Evolutionary conservation across 1,139 yeast genomes (phyloP).

Genomic region (Geotrichum phurueaensis): DNA sequence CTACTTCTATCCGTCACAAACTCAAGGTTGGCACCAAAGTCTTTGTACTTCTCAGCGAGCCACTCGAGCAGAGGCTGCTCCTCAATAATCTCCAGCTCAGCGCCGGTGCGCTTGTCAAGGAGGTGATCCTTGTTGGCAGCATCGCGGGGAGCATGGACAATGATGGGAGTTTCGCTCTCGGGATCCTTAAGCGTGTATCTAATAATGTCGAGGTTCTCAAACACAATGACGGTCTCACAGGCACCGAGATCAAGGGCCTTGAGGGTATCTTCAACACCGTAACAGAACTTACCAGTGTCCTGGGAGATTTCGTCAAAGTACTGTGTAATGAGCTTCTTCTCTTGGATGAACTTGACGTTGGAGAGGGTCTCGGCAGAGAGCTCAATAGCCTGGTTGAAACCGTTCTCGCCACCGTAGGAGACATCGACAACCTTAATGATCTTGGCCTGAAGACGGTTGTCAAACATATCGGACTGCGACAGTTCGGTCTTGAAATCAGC

Average conservation of each 20-base stretch:
- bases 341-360: constrained; percentile 95
- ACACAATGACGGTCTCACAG: constrained; percentile 84
- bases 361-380: constrained; percentile 93
- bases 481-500: constrained; percentile 97
- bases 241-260: constrained; percentile 96
- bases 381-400: constrained; percentile 97
- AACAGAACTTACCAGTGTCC: constrained; percentile 95
- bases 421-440: constrained; percentile 90
- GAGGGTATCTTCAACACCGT: constrained; percentile 92
- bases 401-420: constrained; percentile 98
- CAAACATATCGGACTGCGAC: constrained; percentile 88
- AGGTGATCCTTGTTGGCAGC: constrained; percentile 54
- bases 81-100: constrained; percentile 77
- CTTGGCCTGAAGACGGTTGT: constrained; percentile 78
- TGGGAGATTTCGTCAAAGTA: constrained; percentile 96
- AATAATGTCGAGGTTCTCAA: constrained; percentile 79
- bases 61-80: constrained; percentile 88
- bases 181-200: constrained; percentile 81
- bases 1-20: constrained; percentile 94
- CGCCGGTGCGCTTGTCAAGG: constrained; percentile 77
- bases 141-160: constrained; percentile 69
- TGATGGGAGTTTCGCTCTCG: constrained; percentile 64
- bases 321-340: constrained; percentile 84
- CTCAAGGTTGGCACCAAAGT: constrained; percentile 90
- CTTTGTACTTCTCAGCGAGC: constrained; percentile 94